Evolutionary conservation across 1,284 basidiomycete species (phyloP).

Genomic region (Vanrija sp.): DNA sequence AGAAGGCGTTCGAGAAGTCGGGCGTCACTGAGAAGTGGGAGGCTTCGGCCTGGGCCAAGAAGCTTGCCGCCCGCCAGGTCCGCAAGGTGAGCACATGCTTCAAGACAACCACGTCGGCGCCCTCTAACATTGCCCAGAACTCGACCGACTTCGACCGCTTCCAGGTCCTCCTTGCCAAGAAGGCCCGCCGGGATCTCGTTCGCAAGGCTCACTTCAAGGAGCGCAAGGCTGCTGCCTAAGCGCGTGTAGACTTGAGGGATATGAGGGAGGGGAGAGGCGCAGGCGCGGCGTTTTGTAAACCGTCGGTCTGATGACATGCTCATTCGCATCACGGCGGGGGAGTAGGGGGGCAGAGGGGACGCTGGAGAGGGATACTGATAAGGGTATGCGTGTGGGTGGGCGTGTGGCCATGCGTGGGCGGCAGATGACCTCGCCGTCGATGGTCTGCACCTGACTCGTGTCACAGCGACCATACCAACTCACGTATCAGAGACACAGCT

Average conservation of each 20-base stretch:
- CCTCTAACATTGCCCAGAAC: constrained; percentile 33
- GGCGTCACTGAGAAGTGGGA: constrained; percentile 62
- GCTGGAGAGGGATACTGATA: neutral
- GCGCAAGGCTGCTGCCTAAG: constrained; percentile 50
- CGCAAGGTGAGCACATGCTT: constrained; percentile 56
- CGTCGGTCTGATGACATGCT: constrained; percentile 21
- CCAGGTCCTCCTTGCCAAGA: constrained; percentile 56
- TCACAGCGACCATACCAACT: no score
- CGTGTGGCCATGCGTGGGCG: no score
- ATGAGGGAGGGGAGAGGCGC: constrained; percentile 4
- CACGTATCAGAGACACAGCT: no score
- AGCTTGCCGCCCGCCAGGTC: constrained; percentile 70
- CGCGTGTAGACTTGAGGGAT: constrained; percentile 4
- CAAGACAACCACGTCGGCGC: no score
- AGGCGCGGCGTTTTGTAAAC: constrained; percentile 10
- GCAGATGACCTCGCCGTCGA: no score
- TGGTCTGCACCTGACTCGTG: no score
- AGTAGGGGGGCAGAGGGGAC: neutral
- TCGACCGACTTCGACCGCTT: constrained; percentile 89
- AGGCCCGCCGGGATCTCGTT: constrained; percentile 52
- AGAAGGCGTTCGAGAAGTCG: constrained; percentile 75
- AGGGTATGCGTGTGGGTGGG: no score
- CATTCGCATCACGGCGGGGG: constrained; percentile 11
- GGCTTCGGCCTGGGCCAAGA: constrained; percentile 81
- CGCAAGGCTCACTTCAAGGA: constrained; percentile 51